Conservation (phyloP, 768 basidiomycete species). For the Cyclocybe aegerita region DNA sequence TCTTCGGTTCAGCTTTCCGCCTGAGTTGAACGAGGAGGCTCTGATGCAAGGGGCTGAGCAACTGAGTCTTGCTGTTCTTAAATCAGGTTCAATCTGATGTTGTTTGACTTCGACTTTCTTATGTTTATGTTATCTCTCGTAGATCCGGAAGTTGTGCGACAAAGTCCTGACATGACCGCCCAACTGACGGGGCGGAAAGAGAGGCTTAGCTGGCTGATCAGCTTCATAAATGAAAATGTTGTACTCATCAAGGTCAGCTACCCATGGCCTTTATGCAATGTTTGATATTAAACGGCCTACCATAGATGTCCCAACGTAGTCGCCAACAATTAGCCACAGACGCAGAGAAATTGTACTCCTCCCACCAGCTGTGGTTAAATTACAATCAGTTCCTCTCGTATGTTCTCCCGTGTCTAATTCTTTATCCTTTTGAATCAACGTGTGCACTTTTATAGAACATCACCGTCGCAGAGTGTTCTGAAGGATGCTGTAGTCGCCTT, state of each 20-base stretch:
- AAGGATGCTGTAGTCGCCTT: slow-evolving; percentile 69
- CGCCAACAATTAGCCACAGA: slow-evolving; percentile 76
- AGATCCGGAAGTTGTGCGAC: slow-evolving; percentile 68
- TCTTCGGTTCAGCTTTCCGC: slow-evolving; percentile 76
- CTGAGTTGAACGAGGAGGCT: slow-evolving; percentile 75
- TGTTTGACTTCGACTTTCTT: slow-evolving; percentile 1
- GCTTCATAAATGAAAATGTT: slow-evolving; percentile 86
- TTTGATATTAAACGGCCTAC: not conserved
- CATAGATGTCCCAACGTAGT: slow-evolving; percentile 77
- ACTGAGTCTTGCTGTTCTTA: slow-evolving; percentile 66
- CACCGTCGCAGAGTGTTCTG: slow-evolving; percentile 60
- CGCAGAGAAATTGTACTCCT: slow-evolving; percentile 85
- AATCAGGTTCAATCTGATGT: slow-evolving; percentile 54
- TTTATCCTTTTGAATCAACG: not conserved
- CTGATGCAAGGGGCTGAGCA: slow-evolving; percentile 80
- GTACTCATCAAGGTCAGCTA: slow-evolving; percentile 66
- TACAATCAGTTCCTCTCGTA: slow-evolving; percentile 70
- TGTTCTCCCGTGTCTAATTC: slow-evolving; percentile 18
- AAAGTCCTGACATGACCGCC: slow-evolving; percentile 77
- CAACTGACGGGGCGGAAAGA: slow-evolving; percentile 77
- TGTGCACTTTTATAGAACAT: slow-evolving; percentile 35
- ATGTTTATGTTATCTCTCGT: not conserved
- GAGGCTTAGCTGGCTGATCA: slow-evolving; percentile 80
- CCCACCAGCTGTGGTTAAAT: slow-evolving; percentile 76
- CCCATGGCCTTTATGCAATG: not conserved